Conservation (phyloP, 345 rosid genomes). For the Linum tenue region DNA sequence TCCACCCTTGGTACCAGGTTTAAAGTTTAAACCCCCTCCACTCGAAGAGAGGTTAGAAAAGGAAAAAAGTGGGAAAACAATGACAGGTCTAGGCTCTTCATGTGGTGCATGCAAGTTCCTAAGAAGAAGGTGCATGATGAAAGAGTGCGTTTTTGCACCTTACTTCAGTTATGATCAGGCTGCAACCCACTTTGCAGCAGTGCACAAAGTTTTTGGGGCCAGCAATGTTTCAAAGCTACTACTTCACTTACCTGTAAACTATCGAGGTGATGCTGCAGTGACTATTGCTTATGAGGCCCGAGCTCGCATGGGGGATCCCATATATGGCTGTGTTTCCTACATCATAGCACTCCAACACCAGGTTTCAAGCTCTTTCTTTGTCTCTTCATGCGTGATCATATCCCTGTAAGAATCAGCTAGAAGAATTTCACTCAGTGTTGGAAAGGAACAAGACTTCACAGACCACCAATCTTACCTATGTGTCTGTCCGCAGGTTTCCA, state of each 20-base stretch:
- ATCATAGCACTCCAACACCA: constrained; percentile 64
- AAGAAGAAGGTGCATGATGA: constrained; percentile 52
- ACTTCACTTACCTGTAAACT: constrained; percentile 40
- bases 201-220: constrained; percentile 73
- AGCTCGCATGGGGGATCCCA: constrained; percentile 51
- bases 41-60: constrained; percentile 7
- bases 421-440: constrained; percentile 1
- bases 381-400: neutral
- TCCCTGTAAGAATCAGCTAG: neutral
- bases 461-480: constrained; percentile 1
- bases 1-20: constrained; percentile 13
- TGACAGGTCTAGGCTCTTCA: constrained; percentile 66
- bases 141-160: constrained; percentile 63
- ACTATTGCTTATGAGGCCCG: constrained; percentile 62
- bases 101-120: constrained; percentile 85
- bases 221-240: constrained; percentile 66
- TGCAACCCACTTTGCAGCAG: constrained; percentile 55
- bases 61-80: constrained; percentile 30
- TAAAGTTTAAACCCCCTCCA: constrained; percentile 12
- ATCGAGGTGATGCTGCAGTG: constrained; percentile 48
- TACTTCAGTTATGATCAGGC: constrained; percentile 64
- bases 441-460: neutral
- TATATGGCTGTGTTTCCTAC: constrained; percentile 59
- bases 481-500: constrained; percentile 39
- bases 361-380: constrained; percentile 25